These are phyloP conservation scores for Tylopilus sp. DNA, from an alignment of 768 basidiomycete species.

Conservation along the genomic window DNA sequence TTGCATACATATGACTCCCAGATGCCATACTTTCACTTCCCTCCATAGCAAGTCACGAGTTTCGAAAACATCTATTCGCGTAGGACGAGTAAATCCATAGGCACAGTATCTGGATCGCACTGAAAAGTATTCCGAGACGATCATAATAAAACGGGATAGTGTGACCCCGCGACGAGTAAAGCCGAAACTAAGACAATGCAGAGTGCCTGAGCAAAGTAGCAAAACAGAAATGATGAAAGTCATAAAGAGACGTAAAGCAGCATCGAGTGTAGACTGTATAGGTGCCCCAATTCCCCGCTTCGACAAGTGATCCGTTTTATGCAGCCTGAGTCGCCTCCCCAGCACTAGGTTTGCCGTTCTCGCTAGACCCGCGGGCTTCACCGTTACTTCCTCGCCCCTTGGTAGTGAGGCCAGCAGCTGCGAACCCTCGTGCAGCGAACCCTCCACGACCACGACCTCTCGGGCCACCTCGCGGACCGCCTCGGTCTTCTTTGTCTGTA, in stretches of 20 bases:
- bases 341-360: conserved; percentile 26
- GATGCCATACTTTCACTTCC: too few species aligned
- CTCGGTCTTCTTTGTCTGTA: conserved; percentile 48
- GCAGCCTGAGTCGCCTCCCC: conserved; percentile 23
- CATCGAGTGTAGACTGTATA: conserved; percentile 10
- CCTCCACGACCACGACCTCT: conserved; percentile 48
- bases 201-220: conserved; percentile 7
- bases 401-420: conserved; percentile 61
- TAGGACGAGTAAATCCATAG: too few species aligned
- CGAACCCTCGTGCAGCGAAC: conserved; percentile 63
- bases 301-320: conserved; percentile 18
- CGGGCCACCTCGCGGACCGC: conserved; percentile 46
- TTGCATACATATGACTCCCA: too few species aligned
- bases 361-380: conserved; percentile 27
- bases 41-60: too few species aligned
- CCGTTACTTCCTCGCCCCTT: conserved; percentile 32
- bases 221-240: conserved; percentile 10
- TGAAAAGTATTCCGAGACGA: conserved; percentile 16
- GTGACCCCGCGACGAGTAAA: conserved; percentile 22
- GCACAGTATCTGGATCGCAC: conserved; percentile 18
- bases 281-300: conserved; percentile 19
- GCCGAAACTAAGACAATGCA: conserved; percentile 10
- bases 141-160: conserved; percentile 21
- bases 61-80: too few species aligned
- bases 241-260: conserved; percentile 18